These are phyloP conservation scores for Allomyces arbusculus DNA, from an alignment of 192 early-diverging fungal genomes.

Conservation along the genomic window DNA sequence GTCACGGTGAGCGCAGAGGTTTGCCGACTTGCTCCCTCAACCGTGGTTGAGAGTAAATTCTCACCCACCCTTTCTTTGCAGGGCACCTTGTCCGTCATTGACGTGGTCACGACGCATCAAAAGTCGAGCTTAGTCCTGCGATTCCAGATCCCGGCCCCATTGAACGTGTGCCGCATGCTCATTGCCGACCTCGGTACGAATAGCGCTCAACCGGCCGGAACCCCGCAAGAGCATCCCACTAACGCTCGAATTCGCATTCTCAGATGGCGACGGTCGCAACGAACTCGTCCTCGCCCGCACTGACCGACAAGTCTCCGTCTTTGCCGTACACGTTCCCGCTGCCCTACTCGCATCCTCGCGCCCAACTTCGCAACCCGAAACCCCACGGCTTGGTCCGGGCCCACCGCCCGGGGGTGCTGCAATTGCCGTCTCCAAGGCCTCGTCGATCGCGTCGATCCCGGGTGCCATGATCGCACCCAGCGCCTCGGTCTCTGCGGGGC, in stretches of 20 bases:
- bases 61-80: not conserved
- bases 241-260: not conserved
- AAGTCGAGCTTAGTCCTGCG: not conserved
- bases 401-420: too few relatives aligned
- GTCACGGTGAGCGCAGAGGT: not conserved
- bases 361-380: not conserved
- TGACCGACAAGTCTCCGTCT: not conserved
- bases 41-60: too few relatives aligned
- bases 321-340: not conserved
- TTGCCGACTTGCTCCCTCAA: not conserved
- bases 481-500: not conserved
- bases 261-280: constrained; percentile 3
- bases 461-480: not conserved
- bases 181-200: constrained; percentile 2
- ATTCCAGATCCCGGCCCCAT: not conserved
- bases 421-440: too few relatives aligned
- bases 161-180: constrained; percentile 3
- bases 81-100: not conserved
- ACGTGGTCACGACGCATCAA: not conserved
- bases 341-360: not conserved
- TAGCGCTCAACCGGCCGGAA: not conserved
- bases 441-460: not conserved
- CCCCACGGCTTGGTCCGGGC: not conserved
- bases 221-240: too few relatives aligned
- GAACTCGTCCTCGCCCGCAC: constrained; percentile 3